Evolutionary conservation across 345 rosid species (phyloP).

Genomic region (Laguncularia racemosa): DNA sequence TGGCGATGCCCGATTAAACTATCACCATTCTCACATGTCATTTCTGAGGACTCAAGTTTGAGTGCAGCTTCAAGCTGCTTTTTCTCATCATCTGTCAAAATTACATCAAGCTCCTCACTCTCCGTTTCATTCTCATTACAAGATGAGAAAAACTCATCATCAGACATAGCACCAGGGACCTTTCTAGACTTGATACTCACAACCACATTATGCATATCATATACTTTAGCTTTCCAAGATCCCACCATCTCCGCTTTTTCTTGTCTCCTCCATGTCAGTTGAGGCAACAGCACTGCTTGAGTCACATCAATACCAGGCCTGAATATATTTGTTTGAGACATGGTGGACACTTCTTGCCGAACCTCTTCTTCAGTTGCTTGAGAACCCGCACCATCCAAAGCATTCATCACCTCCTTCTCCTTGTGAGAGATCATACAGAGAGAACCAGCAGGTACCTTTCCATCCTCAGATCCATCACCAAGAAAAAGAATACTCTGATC

Average conservation of each 20-base stretch:
- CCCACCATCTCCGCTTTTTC: conserved; percentile 92
- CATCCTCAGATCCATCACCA: conserved; percentile 91
- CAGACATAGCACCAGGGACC: conserved; percentile 94
- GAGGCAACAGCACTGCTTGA: conserved; percentile 83
- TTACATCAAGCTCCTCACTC: conserved; percentile 64
- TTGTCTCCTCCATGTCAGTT: conserved; percentile 89
- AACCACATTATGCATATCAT: conserved; percentile 96
- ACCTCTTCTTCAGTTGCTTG: conserved; percentile 80
- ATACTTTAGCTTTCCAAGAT: conserved; percentile 86
- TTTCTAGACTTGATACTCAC: conserved; percentile 88
- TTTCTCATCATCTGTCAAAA: conserved; percentile 83
- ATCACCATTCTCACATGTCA: conserved; percentile 41
- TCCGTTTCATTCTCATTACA: conserved; percentile 72
- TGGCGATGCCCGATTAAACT: conserved; percentile 48
- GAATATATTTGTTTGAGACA: conserved; percentile 87
- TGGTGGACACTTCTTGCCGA: conserved; percentile 76
- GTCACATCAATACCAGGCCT: conserved; percentile 97
- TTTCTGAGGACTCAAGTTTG: conserved; percentile 65
- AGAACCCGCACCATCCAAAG: conserved; percentile 85
- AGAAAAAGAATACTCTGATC: conserved; percentile 92
- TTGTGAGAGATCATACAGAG: conserved; percentile 89
- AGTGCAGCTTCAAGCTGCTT: conserved; percentile 86
- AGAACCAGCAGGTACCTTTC: conserved; percentile 63
- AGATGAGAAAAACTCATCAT: conserved; percentile 76
- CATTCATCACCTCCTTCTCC: conserved; percentile 91